Evolutionary conservation across 352 stramenopile genomes (phyloP), one percentile per base, ranked within the genome.

Genomic region (Phytophthora ramorum): DNA sequence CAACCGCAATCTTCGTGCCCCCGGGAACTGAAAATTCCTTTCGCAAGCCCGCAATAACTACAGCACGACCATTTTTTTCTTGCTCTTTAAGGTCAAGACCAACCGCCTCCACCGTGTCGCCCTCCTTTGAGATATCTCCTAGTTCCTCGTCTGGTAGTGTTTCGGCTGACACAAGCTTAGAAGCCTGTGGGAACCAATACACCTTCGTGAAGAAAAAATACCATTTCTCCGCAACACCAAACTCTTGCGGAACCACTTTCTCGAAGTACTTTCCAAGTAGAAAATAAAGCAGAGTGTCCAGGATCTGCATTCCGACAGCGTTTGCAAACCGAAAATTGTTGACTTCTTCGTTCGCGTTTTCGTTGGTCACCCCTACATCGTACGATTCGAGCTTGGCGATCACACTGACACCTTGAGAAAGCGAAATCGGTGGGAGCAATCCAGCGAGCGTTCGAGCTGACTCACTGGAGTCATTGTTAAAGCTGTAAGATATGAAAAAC

Each of bases 231-330:
- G 73, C 52, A 17, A 95, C 85, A 16, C 96, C 96, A 52, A 96
- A 99, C 50, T 98, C 91, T 40, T 89, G 92, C 3, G 96, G 96
- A n/a, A 98, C 67, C 13, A 98, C 91, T 48, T 90, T 79, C 52
- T 98, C 94, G 4, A 98, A 78, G 75, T 99, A 99, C 47, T 76
- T 75, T 0, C 82, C 95, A 1, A 98, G 17, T 10, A 92, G 3
- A 44, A 85, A 71, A 66, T 98, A 98, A 16, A 98, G 38, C 17
- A 97, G 22, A 5, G 85, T 87, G 62, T 99, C 95, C 0, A 98
- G n/a, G 7, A 97, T 34, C 48, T 98, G 83, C 78, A 98, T 95
- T 44, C 66, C 67, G 26, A 98, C 69, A 16, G 80, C 71, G 20
- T 66, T 83, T 22, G 56, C 55, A 58, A 95, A 91, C 4, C 73